These are phyloP conservation scores for Colletotrichum phormii DNA, from an alignment of 2,329 filamentous ascomycete genomes.

Conservation along the genomic window DNA sequence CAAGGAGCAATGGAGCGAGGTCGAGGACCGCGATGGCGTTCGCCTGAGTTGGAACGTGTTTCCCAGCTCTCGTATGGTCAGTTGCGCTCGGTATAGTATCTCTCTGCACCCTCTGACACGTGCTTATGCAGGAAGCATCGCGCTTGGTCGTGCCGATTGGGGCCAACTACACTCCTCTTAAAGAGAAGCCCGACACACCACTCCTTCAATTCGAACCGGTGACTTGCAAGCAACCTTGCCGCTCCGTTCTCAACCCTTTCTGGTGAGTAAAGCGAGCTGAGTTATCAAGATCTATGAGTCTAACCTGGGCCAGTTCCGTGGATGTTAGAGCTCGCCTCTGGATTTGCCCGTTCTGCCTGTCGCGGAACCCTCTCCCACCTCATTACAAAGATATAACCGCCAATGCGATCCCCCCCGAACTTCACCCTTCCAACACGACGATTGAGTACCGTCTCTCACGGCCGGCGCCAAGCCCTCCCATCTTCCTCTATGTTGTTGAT, in stretches of 20 bases:
- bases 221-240: constrained; percentile 94
- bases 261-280: constrained; percentile 69
- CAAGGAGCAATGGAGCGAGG: constrained; percentile 96
- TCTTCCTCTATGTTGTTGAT: constrained; percentile 89
- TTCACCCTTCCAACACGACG: constrained; percentile 86
- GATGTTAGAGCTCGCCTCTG: constrained; percentile 86
- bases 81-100: constrained; percentile 43
- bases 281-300: neutral
- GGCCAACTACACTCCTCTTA: constrained; percentile 93
- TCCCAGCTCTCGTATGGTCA: constrained; percentile 95
- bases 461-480: constrained; percentile 86
- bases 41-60: constrained; percentile 99
- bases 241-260: constrained; percentile 95
- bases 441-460: constrained; percentile 87
- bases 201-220: constrained; percentile 96
- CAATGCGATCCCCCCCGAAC: constrained; percentile 84
- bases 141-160: constrained; percentile 95
- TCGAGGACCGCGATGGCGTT: constrained; percentile 96
- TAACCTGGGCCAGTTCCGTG: constrained; percentile 70
- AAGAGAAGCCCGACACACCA: constrained; percentile 91
- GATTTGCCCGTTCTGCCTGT: constrained; percentile 91
- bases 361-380: constrained; percentile 82
- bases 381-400: constrained; percentile 92
- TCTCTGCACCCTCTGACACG: constrained; percentile 36
- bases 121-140: constrained; percentile 80